A percentile compares a stretch with the other conserved stretches of the same genome.
Evolutionary conservation across 2,329 filamentous ascomycete genomes (phyloP).

Genomic region (Trichophyton mentagrophytes): DNA sequence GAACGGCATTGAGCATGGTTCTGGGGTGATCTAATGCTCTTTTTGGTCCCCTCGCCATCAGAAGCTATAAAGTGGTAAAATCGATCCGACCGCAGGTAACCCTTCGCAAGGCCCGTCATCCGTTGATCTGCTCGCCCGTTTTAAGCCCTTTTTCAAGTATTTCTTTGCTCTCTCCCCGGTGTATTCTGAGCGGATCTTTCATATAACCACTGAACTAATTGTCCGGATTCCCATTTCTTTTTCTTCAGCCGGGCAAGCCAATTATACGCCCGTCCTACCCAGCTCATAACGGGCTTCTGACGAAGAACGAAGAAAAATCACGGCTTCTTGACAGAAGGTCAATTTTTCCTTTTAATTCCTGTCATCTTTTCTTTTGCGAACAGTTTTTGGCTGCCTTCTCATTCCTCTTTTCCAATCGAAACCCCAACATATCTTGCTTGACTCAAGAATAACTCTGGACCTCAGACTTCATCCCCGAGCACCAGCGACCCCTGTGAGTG

Average conservation of each 20-base stretch:
- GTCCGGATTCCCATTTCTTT: neutral
- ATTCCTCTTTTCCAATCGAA: neutral
- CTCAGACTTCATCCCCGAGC: neutral
- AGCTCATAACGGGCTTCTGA: constrained; percentile 1
- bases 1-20: neutral
- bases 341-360: neutral
- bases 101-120: neutral
- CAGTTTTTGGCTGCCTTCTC: neutral
- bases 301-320: constrained; percentile 1
- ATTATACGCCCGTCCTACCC: constrained; percentile 1
- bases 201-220: neutral
- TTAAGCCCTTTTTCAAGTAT: neutral
- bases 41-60: neutral
- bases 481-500: neutral
- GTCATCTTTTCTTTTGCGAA: neutral
- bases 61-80: neutral
- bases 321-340: neutral
- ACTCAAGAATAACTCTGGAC: neutral
- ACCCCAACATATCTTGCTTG: neutral
- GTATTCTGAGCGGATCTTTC: neutral
- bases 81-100: constrained; percentile 2
- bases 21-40: neutral
- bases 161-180: neutral
- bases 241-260: neutral
- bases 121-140: constrained; percentile 1